Conservation (phyloP, 192 early-diverging fungal genomes). For the Spinellus fusiger region DNA sequence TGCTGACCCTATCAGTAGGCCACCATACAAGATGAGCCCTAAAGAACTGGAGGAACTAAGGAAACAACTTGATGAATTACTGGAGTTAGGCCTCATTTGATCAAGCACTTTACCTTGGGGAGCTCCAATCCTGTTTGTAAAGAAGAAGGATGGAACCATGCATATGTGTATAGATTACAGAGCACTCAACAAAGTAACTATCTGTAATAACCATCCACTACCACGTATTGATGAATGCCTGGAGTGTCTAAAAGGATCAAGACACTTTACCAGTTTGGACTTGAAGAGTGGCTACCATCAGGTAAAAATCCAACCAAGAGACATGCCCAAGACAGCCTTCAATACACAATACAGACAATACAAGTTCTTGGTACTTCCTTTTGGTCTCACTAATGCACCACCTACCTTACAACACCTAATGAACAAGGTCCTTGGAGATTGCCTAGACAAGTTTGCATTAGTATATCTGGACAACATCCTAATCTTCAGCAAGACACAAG, state of each 20-base stretch:
- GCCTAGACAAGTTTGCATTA: constrained; percentile 8
- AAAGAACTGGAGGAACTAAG: constrained; percentile 21
- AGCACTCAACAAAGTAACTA: constrained; percentile 38
- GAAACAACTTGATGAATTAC: constrained; percentile 32
- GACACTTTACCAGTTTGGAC: constrained; percentile 40
- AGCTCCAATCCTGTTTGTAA: constrained; percentile 34
- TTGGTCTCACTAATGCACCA: constrained; percentile 23
- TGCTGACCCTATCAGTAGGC: neutral
- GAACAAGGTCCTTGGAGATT: neutral
- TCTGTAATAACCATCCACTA: constrained; percentile 41
- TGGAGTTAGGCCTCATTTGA: constrained; percentile 20
- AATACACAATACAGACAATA: constrained; percentile 6
- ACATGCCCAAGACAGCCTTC: constrained; percentile 37
- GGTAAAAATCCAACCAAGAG: constrained; percentile 26
- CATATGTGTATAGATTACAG: constrained; percentile 39
- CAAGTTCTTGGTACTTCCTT: constrained; percentile 16
- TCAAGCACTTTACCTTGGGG: constrained; percentile 31
- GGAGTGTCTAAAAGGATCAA: constrained; percentile 16
- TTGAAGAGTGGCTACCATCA: constrained; percentile 37
- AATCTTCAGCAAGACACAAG: constrained; percentile 25
- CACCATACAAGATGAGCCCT: constrained; percentile 4
- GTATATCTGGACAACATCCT: constrained; percentile 45
- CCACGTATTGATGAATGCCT: constrained; percentile 44
- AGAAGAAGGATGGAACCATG: neutral
- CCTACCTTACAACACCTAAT: constrained; percentile 14